Percentiles rank a stretch among this genome's conserved stretches.
These are phyloP conservation scores for Plasmodium vivax DNA, from an alignment of 169 alveolate species.

Conservation along the genomic window DNA sequence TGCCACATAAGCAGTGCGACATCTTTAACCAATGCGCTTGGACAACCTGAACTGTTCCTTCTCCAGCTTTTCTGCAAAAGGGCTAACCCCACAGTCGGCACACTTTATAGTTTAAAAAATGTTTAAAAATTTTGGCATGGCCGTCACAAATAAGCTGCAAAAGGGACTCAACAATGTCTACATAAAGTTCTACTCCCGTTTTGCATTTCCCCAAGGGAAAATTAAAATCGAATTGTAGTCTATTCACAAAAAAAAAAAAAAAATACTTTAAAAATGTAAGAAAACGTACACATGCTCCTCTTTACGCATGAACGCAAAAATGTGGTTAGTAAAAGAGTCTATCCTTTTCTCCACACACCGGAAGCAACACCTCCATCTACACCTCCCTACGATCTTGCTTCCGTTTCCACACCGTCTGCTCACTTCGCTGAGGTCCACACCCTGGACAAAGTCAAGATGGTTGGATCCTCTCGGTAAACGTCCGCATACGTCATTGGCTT, in stretches of 20 bases:
- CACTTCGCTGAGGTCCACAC: slow-evolving; percentile 78
- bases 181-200: not conserved
- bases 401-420: not conserved
- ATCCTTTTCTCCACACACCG: not conserved
- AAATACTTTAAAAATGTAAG: not conserved
- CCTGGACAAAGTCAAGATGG: slow-evolving; percentile 78
- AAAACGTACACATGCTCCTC: not conserved
- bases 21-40: not conserved
- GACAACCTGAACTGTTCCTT: not conserved
- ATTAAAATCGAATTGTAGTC: not conserved
- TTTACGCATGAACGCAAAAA: not conserved
- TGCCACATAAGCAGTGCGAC: not conserved
- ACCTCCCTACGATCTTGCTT: not conserved
- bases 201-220: not conserved
- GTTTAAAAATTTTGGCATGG: not conserved
- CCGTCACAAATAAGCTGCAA: not conserved
- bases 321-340: not conserved
- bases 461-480: slow-evolving; percentile 77
- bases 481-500: slow-evolving; percentile 75
- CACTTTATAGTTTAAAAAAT: not conserved
- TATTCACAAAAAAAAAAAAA: slow-evolving; percentile 1
- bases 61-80: not conserved
- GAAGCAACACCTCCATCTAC: not conserved
- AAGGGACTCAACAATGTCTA: not conserved
- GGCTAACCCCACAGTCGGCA: not conserved